These are phyloP conservation scores for Coniochaeta sp. DNA, from an alignment of 2,329 filamentous ascomycete species.

Conservation along the genomic window DNA sequence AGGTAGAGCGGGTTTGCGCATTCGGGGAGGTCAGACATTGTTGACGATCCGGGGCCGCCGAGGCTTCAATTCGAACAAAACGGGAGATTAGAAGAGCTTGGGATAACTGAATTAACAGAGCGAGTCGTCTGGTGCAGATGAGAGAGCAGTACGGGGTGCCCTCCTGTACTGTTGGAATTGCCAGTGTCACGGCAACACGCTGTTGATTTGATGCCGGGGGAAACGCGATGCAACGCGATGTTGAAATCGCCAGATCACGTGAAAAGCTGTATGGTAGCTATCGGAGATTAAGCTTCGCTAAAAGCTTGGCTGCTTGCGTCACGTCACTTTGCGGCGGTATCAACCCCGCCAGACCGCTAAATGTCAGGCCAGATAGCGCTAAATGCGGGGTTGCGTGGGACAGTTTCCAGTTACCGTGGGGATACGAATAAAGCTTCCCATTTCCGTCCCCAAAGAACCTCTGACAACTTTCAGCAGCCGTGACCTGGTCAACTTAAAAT, in stretches of 20 bases:
- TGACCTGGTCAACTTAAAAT: neutral
- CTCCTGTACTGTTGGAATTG: too few relatives aligned
- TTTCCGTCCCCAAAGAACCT: neutral
- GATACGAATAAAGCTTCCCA: neutral
- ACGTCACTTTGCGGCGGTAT: neutral
- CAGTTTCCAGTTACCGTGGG: neutral
- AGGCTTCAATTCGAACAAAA: too few relatives aligned
- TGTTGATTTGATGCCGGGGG: too few relatives aligned
- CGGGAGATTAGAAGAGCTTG: too few relatives aligned
- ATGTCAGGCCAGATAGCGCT: neutral
- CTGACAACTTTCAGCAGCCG: neutral
- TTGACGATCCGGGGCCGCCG: neutral
- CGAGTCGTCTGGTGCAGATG: too few relatives aligned
- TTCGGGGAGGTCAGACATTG: constrained; percentile 11
- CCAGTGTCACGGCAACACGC: too few relatives aligned
- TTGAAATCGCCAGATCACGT: neutral
- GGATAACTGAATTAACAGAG: too few relatives aligned
- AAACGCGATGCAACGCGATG: neutral
- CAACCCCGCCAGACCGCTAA: neutral
- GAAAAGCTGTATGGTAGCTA: too few relatives aligned
- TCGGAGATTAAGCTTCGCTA: neutral
- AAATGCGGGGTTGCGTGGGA: neutral
- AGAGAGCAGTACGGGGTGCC: too few relatives aligned
- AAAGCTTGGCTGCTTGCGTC: neutral
- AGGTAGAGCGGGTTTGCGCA: constrained; percentile 67